Percentiles rank a stretch among this genome's conserved stretches.
phyloP scores from a whole-genome alignment of 441 rosid species.

The Populus hybrid region DNA sequence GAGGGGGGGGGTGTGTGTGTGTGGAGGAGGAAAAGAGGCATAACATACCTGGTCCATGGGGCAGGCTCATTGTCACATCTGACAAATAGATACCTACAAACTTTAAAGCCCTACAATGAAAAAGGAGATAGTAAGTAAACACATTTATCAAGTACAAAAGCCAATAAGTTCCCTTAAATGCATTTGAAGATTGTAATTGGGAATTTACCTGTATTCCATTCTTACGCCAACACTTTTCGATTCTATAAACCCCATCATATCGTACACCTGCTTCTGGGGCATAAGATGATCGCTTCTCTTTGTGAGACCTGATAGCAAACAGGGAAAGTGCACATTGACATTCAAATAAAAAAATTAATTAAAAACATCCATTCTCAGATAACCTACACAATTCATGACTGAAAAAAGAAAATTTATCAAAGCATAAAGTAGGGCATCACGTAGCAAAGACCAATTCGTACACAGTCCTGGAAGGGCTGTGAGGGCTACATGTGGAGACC shows the following conservation, averaged over 20 bases:
- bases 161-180: neutral
- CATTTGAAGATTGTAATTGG: neutral
- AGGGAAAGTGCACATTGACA: neutral
- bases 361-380: neutral
- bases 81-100: conserved; percentile 71
- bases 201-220: conserved; percentile 54
- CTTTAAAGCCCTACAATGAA: conserved; percentile 44
- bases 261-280: conserved; percentile 73
- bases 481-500: neutral
- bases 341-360: neutral
- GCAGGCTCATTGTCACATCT: conserved; percentile 93
- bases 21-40: neutral
- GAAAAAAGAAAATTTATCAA: neutral
- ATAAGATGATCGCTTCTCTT: conserved; percentile 70
- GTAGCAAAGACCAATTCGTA: neutral
- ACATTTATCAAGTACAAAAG: neutral
- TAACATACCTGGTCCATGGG: conserved; percentile 82
- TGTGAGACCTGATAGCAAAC: conserved; percentile 51
- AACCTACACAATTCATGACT: neutral
- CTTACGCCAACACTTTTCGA: conserved; percentile 81
- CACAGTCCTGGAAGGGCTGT: neutral
- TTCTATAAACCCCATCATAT: conserved; percentile 81
- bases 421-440: neutral
- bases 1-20: too few relatives aligned
- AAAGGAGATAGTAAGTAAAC: conserved; percentile 8